A percentile compares a stretch with the other conserved stretches of the same genome.
phyloP scores from a whole-genome alignment of 352 stramenopile genomes.

The Globisporangium polare region DNA sequence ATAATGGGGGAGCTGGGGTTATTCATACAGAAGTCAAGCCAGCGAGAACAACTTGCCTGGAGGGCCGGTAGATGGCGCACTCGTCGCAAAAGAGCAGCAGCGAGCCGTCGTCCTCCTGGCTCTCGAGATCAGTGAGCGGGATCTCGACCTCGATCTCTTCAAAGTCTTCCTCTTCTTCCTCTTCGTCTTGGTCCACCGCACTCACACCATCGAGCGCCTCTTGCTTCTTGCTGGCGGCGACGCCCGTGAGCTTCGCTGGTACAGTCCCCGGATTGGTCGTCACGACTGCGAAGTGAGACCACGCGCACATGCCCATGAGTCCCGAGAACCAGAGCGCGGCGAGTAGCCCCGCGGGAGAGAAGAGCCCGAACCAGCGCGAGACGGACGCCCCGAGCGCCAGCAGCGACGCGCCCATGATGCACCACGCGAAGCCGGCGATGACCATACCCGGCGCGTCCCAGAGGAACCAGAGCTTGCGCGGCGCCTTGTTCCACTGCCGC shows the following conservation, averaged over 20 bases:
- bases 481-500: conserved; percentile 1
- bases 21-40: neutral
- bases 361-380: conserved; percentile 50
- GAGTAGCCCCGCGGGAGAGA: conserved; percentile 42
- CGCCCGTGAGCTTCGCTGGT: conserved; percentile 32
- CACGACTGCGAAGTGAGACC: conserved; percentile 65
- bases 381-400: conserved; percentile 44
- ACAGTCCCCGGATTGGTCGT: conserved; percentile 77
- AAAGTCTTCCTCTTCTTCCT: conserved; percentile 18
- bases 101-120: conserved; percentile 67
- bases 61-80: conserved; percentile 71
- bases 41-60: conserved; percentile 33
- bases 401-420: conserved; percentile 40
- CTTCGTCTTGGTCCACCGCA: conserved; percentile 11
- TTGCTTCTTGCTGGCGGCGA: conserved; percentile 2
- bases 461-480: conserved; percentile 43
- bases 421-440: conserved; percentile 59
- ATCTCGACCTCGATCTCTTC: conserved; percentile 64
- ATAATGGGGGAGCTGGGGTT: too few relatives aligned
- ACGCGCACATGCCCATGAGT: conserved; percentile 71
- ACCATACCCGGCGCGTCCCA: conserved; percentile 57
- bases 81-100: conserved; percentile 79
- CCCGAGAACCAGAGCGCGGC: conserved; percentile 40
- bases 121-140: conserved; percentile 57
- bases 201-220: neutral